Percentiles rank a stretch among this genome's conserved stretches.
These are phyloP conservation scores for Cucumis melo DNA, from an alignment of 306 rosid genomes.

Conservation along the genomic window DNA sequence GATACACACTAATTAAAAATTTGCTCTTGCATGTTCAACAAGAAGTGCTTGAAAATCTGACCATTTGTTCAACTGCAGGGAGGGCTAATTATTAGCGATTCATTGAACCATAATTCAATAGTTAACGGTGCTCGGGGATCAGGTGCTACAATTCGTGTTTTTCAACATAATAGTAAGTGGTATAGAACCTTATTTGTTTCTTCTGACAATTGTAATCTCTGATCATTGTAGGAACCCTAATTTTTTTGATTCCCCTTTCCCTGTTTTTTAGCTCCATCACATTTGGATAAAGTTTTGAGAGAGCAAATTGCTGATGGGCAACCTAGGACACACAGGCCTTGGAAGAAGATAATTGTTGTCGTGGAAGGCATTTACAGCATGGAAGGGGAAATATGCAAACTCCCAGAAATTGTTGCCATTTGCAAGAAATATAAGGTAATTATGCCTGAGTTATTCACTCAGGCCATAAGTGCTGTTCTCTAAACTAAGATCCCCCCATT, in stretches of 20 bases:
- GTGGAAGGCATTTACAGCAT: constrained; percentile 94
- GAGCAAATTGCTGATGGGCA: constrained; percentile 93
- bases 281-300: constrained; percentile 75
- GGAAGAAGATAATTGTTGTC: constrained; percentile 81
- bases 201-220: neutral
- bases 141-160: constrained; percentile 81
- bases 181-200: neutral
- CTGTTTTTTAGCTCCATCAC: constrained; percentile 45
- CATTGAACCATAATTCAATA: constrained; percentile 81
- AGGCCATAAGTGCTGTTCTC: neutral
- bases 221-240: neutral
- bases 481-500: neutral
- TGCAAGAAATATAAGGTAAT: constrained; percentile 80
- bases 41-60: neutral
- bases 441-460: neutral
- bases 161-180: constrained; percentile 63
- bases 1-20: neutral
- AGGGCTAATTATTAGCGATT: constrained; percentile 78
- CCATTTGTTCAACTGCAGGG: constrained; percentile 31
- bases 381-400: constrained; percentile 97
- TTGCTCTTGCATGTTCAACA: neutral
- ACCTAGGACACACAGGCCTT: constrained; percentile 86
- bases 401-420: constrained; percentile 75
- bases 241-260: constrained; percentile 3
- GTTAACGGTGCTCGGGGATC: constrained; percentile 93